Percentiles rank a stretch among this genome's conserved stretches.
Evolutionary conservation across 164 flowering plant genomes (phyloP).

Genomic region (Litsea cubeba): DNA sequence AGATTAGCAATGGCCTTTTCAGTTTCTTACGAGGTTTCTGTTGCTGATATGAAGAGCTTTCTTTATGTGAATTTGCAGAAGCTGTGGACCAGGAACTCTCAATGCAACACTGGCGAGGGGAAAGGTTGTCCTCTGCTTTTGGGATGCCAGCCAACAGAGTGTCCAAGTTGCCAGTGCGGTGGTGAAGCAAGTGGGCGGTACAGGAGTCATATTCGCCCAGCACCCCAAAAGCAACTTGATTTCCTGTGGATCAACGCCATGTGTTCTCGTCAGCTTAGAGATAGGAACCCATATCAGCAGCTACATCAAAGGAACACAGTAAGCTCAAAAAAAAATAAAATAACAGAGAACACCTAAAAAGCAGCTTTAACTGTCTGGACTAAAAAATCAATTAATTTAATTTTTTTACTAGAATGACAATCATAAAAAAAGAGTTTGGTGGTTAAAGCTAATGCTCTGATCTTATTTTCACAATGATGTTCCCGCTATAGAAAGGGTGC

Average conservation of each 20-base stretch:
- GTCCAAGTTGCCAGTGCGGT: not conserved
- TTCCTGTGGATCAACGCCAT: not conserved
- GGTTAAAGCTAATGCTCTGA: not conserved
- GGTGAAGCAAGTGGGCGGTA: conserved; percentile 17
- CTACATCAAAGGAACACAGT: not conserved
- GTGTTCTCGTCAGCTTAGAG: not conserved
- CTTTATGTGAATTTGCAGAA: conserved; percentile 4
- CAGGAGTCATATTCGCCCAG: conserved; percentile 22
- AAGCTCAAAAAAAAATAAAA: not conserved
- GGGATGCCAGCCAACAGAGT: not conserved
- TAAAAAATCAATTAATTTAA: no score
- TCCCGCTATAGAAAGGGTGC: not conserved
- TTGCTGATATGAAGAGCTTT: not conserved
- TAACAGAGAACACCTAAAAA: no score
- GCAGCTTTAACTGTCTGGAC: no score
- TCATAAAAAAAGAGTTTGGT: no score
- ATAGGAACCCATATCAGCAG: not conserved
- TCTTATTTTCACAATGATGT: not conserved
- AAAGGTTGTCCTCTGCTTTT: conserved; percentile 21
- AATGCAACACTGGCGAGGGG: conserved; percentile 19
- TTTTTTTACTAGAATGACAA: no score
- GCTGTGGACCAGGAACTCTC: conserved; percentile 14
- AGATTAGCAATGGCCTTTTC: not conserved
- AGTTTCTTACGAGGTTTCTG: not conserved
- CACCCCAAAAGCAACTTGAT: not conserved